Evolutionary conservation across 192 early-diverging fungal genomes (phyloP), one percentile per base, ranked within the genome.

Genomic region (Rhizoclosmatium globosum): DNA sequence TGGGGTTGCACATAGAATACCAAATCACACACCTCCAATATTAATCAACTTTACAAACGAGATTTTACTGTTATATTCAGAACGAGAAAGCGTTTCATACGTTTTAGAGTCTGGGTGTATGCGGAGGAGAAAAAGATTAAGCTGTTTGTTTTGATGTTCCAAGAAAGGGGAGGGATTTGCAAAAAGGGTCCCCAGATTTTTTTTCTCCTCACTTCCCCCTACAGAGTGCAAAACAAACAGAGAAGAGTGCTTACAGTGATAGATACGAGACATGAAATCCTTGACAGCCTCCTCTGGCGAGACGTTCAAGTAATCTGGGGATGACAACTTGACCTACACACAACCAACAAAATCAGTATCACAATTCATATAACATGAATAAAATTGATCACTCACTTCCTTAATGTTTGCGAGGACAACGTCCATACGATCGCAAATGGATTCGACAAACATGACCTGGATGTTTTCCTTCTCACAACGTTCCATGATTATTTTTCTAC

Each of bases 401-500:
- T 90, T 93, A 82, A 99, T 96, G 82, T 99, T 99, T 69, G 91
- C 86, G 74, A 94, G 85, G 38, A 99, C 89, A 56, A 99, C 82
- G 3, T 95, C 89, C 73, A 92, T 90, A 79, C 97, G 95, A 69
- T 96, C 93, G 82, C 97, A 99, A 74, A 98, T 90, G 64, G 91
- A 94, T 82, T 99, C 98, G 74, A 99, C 93, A 81, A 99, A 99
- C 87, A 99, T 93, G 15, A 97, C 94, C 67, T 98, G 92, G 74
- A 98, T 90, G 65, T 92, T 89, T 48, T 92, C 83, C 68, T 88
- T 88, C 11, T 88, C 84, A 76, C 93, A 94, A 45, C 85, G 81
- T n/a, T 94, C 89, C 45, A 91, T 78, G 19, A 98, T 87, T 82
- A 91, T 88, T 69, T 87, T 80, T 68, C 98, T 84, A 70, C 98